Evolutionary conservation across 106 monocot genomes (phyloP), one percentile per base, ranked within the genome.

Genomic region (Hemerocallis citrina): DNA sequence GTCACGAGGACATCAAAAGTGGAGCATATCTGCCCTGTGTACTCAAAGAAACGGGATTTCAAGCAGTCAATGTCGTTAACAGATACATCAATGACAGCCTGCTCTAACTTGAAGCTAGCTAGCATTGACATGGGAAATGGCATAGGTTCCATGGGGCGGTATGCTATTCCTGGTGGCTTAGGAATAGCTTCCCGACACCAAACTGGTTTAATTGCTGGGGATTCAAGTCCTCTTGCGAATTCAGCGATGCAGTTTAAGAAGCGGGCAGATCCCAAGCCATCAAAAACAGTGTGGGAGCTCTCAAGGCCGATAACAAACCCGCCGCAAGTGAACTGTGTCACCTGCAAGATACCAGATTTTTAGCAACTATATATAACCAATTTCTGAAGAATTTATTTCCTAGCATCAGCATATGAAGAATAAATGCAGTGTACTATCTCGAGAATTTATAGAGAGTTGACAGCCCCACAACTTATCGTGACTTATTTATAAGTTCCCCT

Each of bases 281-380:
- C 75, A 21, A 69, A 43, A 14, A 75, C 31, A 55, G 31, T n/a
- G 63, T 75, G 75, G 34, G 51, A 63, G 46, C 35, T 63, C 2
- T 31, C 48, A 9, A 64, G n/a, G 1, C 75, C 69, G 23, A 75
- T 20, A 4, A 57, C 32, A 14, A 75, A 69, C 7, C 75, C 75
- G 3, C 69, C 69, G 32, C 75, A 69, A 1, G 45, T 57, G 41
- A 75, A 69, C 39, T 64, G 20, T 1, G 69, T 75, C 29, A 75
- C 75, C 68, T 74, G 50, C 55, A 55, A 46, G 46, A 41, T 41
- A 41, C 41, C 10, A 11, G 41, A n/a, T n/a, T n/a, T n/a, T n/a
- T n/a, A n/a, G n/a, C n/a, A n/a, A n/a, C n/a, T n/a, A n/a, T n/a
- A n/a, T n/a, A n/a, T n/a, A n/a, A n/a, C n/a, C n/a, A n/a, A n/a